Conservation (phyloP, 441 rosid species). For the Euphorbia celastroides region DNA sequence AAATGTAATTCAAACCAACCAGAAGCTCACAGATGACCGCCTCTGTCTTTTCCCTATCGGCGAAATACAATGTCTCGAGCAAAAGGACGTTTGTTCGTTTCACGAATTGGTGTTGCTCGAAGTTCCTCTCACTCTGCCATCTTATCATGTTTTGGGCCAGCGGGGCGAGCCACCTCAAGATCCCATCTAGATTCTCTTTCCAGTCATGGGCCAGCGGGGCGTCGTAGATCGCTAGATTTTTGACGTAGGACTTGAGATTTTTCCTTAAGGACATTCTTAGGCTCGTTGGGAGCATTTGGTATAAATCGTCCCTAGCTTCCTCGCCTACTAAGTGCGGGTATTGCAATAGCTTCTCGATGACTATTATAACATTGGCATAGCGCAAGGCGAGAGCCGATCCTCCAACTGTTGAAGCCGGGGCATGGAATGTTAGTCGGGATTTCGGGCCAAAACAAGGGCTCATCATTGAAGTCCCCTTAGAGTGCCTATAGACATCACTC, state of each 20-base stretch:
- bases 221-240: slow-evolving; percentile 81
- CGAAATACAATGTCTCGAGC: slow-evolving; percentile 84
- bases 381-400: slow-evolving; percentile 87
- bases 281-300: slow-evolving; percentile 89
- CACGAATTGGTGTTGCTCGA: slow-evolving; percentile 87
- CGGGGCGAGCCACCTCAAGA: slow-evolving; percentile 80
- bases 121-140: slow-evolving; percentile 95
- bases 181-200: slow-evolving; percentile 78
- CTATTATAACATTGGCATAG: slow-evolving; percentile 82
- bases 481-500: slow-evolving; percentile 24
- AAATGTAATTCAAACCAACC: slow-evolving; percentile 87
- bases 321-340: slow-evolving; percentile 97
- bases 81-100: slow-evolving; percentile 74
- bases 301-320: slow-evolving; percentile 90
- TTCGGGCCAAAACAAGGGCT: slow-evolving; percentile 40
- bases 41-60: slow-evolving; percentile 83
- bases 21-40: slow-evolving; percentile 75
- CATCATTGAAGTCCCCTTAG: slow-evolving; percentile 20
- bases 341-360: slow-evolving; percentile 82
- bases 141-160: slow-evolving; percentile 91
- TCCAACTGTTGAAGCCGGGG: slow-evolving; percentile 66
- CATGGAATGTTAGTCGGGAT: slow-evolving; percentile 45
- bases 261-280: slow-evolving; percentile 55
- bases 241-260: slow-evolving; percentile 66
- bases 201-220: slow-evolving; percentile 93